These are phyloP conservation scores for Priceomyces haplophilus DNA, from an alignment of 805 yeast genomes.

Conservation along the genomic window DNA sequence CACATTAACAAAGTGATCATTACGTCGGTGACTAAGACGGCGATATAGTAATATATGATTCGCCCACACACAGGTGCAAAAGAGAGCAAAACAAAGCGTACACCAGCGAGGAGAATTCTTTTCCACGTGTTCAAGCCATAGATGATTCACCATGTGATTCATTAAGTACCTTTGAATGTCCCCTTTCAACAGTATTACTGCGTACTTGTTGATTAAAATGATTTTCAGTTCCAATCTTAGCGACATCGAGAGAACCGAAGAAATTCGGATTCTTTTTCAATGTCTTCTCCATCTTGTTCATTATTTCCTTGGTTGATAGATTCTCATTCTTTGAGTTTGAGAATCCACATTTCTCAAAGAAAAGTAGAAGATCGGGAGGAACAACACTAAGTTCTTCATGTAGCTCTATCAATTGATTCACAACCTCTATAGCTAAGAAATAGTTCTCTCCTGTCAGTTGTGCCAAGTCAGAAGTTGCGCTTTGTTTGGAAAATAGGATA, in stretches of 20 bases:
- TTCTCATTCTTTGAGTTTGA: conserved; percentile 17
- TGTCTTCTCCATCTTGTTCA: conserved; percentile 29
- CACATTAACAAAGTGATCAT: too few relatives aligned
- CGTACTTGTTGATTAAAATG: conserved; percentile 26
- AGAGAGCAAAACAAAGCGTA: too few relatives aligned
- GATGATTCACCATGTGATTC: conserved; percentile 32
- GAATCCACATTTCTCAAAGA: conserved; percentile 48
- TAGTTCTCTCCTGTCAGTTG: conserved; percentile 60
- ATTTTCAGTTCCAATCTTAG: conserved; percentile 3
- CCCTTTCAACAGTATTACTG: conserved; percentile 29
- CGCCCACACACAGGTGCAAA: too few relatives aligned
- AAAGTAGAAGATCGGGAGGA: conserved; percentile 59
- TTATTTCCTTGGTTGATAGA: conserved; percentile 35
- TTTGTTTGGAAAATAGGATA: conserved; percentile 61
- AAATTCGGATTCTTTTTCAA: conserved; percentile 30
- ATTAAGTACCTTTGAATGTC: conserved; percentile 23
- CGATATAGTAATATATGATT: too few relatives aligned
- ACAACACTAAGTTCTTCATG: conserved; percentile 77
- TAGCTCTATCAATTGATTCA: conserved; percentile 74
- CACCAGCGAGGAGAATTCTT: too few relatives aligned
- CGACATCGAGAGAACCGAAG: conserved; percentile 19
- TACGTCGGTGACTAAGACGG: too few relatives aligned
- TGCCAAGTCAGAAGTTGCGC: conserved; percentile 19
- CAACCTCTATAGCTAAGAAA: conserved; percentile 87
- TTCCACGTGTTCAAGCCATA: background rate